Evolutionary conservation across 768 basidiomycete species (phyloP).

Genomic region (Boletus rex-veris): DNA sequence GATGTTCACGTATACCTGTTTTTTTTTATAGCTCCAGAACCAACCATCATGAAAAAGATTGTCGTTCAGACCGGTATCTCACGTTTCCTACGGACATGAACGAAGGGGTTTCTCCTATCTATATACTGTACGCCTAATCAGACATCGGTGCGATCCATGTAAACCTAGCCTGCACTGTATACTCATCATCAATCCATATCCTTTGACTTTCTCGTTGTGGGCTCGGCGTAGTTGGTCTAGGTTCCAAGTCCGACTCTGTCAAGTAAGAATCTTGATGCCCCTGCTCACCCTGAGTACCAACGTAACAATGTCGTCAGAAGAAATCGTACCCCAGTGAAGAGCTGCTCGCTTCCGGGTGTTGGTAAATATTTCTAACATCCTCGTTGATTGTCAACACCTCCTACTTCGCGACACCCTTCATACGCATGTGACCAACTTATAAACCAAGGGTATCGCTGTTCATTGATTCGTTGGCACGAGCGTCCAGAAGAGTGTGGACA

Average conservation of each 20-base stretch:
- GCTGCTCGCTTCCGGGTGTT: no score
- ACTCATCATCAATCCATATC: slow-evolving; percentile 5
- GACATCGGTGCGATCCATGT: no score
- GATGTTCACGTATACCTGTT: slow-evolving; percentile 2
- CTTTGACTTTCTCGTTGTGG: not conserved
- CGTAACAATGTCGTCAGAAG: no score
- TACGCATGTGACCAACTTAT: no score
- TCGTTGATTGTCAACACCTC: no score
- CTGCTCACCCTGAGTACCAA: no score
- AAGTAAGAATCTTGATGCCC: slow-evolving; percentile 41
- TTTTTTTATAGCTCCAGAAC: slow-evolving; percentile 57
- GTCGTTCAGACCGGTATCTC: slow-evolving; percentile 72
- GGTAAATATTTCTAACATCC: no score
- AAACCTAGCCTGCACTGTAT: not conserved
- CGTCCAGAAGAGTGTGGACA: no score
- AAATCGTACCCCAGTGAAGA: no score
- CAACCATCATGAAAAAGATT: slow-evolving; percentile 91
- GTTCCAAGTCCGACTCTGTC: slow-evolving; percentile 50
- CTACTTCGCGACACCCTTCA: no score
- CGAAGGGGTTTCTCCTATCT: not conserved
- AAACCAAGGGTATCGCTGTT: no score
- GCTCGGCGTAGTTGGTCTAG: slow-evolving; percentile 1
- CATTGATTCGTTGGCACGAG: no score
- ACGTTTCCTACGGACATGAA: slow-evolving; percentile 57
- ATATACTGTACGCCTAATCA: not conserved